phyloP scores from a whole-genome alignment of 2,329 filamentous ascomycete genomes.

The Aspergillus sp. region DNA sequence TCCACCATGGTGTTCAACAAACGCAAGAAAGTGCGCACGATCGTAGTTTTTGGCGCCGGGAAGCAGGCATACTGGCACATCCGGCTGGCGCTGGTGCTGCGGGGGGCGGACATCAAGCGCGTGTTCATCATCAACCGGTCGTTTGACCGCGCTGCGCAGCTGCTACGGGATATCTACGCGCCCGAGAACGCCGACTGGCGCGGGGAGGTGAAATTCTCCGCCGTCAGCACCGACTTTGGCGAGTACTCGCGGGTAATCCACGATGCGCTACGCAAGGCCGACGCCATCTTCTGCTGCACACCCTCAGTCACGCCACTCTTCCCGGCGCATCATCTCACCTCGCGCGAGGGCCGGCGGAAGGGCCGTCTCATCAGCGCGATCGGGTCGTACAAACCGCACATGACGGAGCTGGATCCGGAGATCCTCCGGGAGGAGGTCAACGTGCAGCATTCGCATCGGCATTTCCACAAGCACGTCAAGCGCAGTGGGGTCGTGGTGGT shows the following conservation, averaged over 20 bases:
- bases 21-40: constrained; percentile 67
- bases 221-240: constrained; percentile 67
- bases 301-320: constrained; percentile 74
- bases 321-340: constrained; percentile 68
- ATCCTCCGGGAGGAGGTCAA: constrained; percentile 65
- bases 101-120: constrained; percentile 65
- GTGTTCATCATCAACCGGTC: constrained; percentile 79
- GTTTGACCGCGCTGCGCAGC: constrained; percentile 42
- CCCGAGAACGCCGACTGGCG: constrained; percentile 59
- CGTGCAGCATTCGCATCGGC: constrained; percentile 42
- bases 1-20: constrained; percentile 59
- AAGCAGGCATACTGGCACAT: constrained; percentile 95
- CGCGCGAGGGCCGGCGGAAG: constrained; percentile 44
- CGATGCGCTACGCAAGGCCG: constrained; percentile 65
- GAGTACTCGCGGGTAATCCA: constrained; percentile 67
- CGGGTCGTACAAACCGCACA: constrained; percentile 61
- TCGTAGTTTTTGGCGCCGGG: constrained; percentile 84
- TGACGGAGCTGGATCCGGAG: constrained; percentile 80
- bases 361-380: constrained; percentile 44
- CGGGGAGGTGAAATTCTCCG: constrained; percentile 64
- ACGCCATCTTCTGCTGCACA: constrained; percentile 87
- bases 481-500: constrained; percentile 61
- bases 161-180: constrained; percentile 56
- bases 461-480: constrained; percentile 51
- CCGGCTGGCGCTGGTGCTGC: constrained; percentile 71